Percentiles rank a stretch among this genome's conserved stretches.
phyloP scores from a whole-genome alignment of 2,329 filamentous ascomycete species.

The Trichophyton simii region DNA sequence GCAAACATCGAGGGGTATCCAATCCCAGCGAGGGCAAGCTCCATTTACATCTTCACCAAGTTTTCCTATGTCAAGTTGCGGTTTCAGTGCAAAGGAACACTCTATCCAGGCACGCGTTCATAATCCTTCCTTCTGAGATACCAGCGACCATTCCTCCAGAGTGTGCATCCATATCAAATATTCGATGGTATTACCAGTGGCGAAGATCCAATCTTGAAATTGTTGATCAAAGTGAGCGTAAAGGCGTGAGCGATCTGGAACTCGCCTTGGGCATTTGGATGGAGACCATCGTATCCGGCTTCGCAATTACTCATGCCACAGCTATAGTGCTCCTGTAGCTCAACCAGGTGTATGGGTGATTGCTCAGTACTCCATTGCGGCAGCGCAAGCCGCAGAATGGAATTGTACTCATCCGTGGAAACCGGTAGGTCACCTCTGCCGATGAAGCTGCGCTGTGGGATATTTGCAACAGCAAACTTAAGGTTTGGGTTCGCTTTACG shows the following conservation, averaged over 20 bases:
- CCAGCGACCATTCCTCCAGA: neutral
- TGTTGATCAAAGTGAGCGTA: neutral
- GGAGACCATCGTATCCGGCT: neutral
- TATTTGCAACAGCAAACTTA: neutral
- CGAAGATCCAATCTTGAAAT: neutral
- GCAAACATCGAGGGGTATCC: no score
- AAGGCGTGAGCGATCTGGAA: neutral
- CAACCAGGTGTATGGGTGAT: neutral
- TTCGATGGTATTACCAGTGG: neutral
- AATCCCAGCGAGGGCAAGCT: no score
- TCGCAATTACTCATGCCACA: neutral
- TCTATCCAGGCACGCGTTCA: neutral
- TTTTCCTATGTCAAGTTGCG: no score
- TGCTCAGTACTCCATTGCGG: neutral
- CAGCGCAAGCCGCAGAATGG: neutral
- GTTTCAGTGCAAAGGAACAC: neutral
- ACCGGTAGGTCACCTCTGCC: neutral
- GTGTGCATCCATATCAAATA: neutral
- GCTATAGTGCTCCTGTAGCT: neutral
- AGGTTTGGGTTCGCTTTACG: neutral
- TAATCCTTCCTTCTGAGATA: neutral
- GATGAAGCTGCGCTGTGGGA: neutral
- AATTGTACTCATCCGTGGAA: neutral
- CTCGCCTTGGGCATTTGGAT: neutral
- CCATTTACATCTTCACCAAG: no score